These are phyloP conservation scores for Hepatocystis sp. DNA, from an alignment of 169 alveolate genomes.

Conservation along the genomic window DNA sequence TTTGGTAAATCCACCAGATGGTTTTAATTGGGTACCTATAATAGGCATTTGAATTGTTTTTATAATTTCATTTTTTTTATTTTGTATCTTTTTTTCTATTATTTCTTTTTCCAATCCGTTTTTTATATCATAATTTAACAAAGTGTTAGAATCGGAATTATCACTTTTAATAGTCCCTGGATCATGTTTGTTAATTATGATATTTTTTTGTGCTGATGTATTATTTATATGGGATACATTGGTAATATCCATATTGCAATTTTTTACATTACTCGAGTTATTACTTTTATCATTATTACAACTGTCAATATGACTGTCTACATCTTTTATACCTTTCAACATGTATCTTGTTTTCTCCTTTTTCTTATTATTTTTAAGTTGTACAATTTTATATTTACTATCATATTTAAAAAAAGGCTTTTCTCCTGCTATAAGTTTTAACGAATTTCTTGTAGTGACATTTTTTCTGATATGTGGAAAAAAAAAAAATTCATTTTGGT, in stretches of 20 bases:
- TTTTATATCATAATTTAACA: conserved; percentile 19
- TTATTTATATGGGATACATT: too few relatives aligned
- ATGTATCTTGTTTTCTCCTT: too few relatives aligned
- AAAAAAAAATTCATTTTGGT: conserved; percentile 3
- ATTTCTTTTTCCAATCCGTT: conserved; percentile 36
- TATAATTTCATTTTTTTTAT: conserved; percentile 44
- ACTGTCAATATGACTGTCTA: too few relatives aligned
- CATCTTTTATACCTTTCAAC: too few relatives aligned
- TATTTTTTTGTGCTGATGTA: neutral
- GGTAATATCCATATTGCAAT: too few relatives aligned
- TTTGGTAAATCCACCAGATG: conserved; percentile 72
- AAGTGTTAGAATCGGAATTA: neutral
- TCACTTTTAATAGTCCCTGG: neutral
- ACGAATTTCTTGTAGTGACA: conserved; percentile 1
- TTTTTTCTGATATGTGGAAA: conserved; percentile 6
- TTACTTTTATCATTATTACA: too few relatives aligned
- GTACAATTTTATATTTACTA: too few relatives aligned
- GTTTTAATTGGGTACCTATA: conserved; percentile 69
- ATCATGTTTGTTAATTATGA: neutral
- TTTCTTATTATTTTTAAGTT: too few relatives aligned
- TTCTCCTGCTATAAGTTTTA: too few relatives aligned
- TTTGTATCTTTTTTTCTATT: conserved; percentile 23
- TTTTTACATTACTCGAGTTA: too few relatives aligned
- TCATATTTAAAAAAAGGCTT: too few relatives aligned
- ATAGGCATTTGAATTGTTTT: conserved; percentile 56